A percentile compares a stretch with the other conserved stretches of the same genome.
These are phyloP conservation scores for Aspergillus mulundensis DNA, from an alignment of 495 filamentous ascomycete species.

Conservation along the genomic window DNA sequence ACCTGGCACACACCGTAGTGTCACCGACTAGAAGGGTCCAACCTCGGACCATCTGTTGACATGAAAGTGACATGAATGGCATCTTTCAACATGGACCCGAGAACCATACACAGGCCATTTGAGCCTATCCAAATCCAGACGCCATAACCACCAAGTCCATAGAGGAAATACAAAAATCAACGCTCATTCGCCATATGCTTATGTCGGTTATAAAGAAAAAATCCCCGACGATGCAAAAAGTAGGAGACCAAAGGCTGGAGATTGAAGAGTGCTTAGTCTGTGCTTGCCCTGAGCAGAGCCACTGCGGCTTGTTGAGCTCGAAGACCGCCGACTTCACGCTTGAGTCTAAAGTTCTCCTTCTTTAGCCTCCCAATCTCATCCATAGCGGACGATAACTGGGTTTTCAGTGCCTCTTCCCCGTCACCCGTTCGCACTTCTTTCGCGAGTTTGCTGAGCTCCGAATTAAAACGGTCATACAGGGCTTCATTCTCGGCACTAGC, in stretches of 20 bases:
- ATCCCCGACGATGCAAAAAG: slow-evolving; percentile 9
- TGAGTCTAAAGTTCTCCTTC: slow-evolving; percentile 71
- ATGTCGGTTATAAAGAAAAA: slow-evolving; percentile 22
- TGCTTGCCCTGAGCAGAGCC: slow-evolving; percentile 34
- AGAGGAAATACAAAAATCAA: slow-evolving; percentile 10
- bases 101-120: background rate
- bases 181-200: slow-evolving; percentile 18
- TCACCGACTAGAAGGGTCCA: background rate
- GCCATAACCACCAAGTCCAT: slow-evolving; percentile 8
- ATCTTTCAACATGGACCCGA: background rate
- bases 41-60: background rate
- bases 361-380: slow-evolving; percentile 68
- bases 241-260: background rate
- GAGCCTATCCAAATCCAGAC: slow-evolving; percentile 9
- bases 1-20: slow-evolving; percentile 8
- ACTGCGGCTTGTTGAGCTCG: slow-evolving; percentile 42
- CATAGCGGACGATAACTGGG: slow-evolving; percentile 58
- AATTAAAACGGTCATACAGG: slow-evolving; percentile 88
- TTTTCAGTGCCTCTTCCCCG: slow-evolving; percentile 67
- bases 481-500: slow-evolving; percentile 90
- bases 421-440: slow-evolving; percentile 68
- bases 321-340: slow-evolving; percentile 54
- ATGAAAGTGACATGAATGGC: background rate
- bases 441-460: slow-evolving; percentile 79
- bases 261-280: slow-evolving; percentile 15